Conservation (phyloP, 2,329 filamentous ascomycete species). For the Lachnellula occidentalis region DNA sequence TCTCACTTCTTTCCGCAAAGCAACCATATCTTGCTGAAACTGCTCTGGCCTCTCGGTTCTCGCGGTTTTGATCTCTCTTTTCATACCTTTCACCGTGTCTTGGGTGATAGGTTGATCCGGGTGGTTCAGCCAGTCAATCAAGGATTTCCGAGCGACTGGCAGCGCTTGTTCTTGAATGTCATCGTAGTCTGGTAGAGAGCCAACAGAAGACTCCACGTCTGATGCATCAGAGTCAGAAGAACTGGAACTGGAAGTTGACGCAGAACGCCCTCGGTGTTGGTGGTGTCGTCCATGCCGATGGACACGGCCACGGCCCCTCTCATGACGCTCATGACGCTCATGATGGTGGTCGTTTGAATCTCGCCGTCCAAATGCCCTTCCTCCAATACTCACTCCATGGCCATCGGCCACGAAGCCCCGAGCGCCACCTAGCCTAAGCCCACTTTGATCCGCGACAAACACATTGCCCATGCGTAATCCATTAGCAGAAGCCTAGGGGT, state of each 20-base stretch:
- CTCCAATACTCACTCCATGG: slow-evolving; percentile 18
- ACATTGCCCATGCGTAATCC: slow-evolving; percentile 17
- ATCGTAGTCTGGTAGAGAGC: slow-evolving; percentile 50
- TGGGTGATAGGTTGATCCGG: slow-evolving; percentile 46
- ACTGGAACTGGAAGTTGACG: slow-evolving; percentile 12
- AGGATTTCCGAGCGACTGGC: slow-evolving; percentile 38
- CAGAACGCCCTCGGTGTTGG: slow-evolving; percentile 9
- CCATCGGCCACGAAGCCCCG: slow-evolving; percentile 20
- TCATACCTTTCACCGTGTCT: slow-evolving; percentile 38
- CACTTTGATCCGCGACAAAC: slow-evolving; percentile 36
- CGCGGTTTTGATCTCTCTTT: slow-evolving; percentile 39
- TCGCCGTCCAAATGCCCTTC: slow-evolving; percentile 14
- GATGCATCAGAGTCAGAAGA: slow-evolving; percentile 32
- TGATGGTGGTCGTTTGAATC: slow-evolving; percentile 3
- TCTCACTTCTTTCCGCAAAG: slow-evolving; percentile 41
- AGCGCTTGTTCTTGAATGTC: slow-evolving; percentile 45
- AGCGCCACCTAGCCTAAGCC: slow-evolving; percentile 31
- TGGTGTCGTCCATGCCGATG: slow-evolving; percentile 2
- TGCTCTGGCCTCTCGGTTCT: slow-evolving; percentile 20
- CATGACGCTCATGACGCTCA: not conserved
- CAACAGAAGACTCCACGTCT: slow-evolving; percentile 37
- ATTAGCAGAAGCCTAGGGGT: slow-evolving; percentile 9
- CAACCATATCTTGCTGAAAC: slow-evolving; percentile 30
- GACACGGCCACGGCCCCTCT: slow-evolving; percentile 1
- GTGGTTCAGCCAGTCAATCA: slow-evolving; percentile 45